Base-by-base conservation (phyloP, 2,329 filamentous ascomycete genomes). In the Pezicula carpinea region DNA sequence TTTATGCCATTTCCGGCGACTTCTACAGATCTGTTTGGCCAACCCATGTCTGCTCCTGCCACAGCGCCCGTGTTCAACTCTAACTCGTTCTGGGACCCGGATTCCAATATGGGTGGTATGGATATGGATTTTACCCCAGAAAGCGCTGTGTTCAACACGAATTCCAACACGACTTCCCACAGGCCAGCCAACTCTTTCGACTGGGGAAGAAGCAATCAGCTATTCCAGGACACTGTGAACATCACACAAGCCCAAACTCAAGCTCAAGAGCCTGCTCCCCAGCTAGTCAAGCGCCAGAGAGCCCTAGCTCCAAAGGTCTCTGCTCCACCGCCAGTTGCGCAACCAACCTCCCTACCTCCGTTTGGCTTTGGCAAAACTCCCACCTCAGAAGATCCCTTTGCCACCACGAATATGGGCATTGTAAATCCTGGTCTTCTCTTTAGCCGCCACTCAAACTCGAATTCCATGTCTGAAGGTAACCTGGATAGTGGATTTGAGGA, bases 381-480 rank as follows among this genome's bases (percentile, higher is more conserved):
- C 19, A 60, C 64, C 33, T 59, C 65, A 29, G 75, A 78, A 7
- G 71, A 80, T 49, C 68, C 74, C 0, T 82, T 82, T 54, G 66
- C 70, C 19, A 67, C 75, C 22, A 65, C 71, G 32, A 70, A 65
- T 39, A 66, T 72, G 5, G 67, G 69, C 6, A 75, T 70, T n/a
- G 79, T 84, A 5, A 71, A 84, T 54, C 80, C 80, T 1, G 80
- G 77, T 6, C 66, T 84, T 14, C 64, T 84, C 6, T 78, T 80
- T 58, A 76, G 74, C 52, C 70, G 72, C 59, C 38, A 19, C 14
- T 23, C 38, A 5, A 63, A 44, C 69, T 77, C 39, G 51, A 49
- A n/a, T 29, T 29, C 26, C 10, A 29, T 29, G 52, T 51, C 42
- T 48, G 46, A 19, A 18, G 39, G 51, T 3, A 54, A 42, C 17